A percentile compares a stretch with the other conserved stretches of the same genome.
phyloP scores from a whole-genome alignment of 768 basidiomycete species.

The Pulveroboletus sp. region DNA sequence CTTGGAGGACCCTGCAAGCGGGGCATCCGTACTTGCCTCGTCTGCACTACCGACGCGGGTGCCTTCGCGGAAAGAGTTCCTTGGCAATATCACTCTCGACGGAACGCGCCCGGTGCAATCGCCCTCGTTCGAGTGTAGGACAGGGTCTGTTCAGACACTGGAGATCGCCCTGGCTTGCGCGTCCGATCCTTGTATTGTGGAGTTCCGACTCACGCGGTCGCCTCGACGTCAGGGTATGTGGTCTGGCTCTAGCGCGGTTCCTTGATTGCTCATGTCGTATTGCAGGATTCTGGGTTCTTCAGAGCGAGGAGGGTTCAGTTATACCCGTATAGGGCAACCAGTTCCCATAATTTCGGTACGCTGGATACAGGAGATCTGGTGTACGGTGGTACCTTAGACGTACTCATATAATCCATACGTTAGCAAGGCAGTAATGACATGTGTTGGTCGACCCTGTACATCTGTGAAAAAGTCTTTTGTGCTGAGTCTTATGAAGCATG shows the following conservation, averaged over 20 bases:
- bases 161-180: conserved; percentile 19
- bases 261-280: not conserved
- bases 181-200: conserved; percentile 22
- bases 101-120: conserved; percentile 4
- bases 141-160: conserved; percentile 17
- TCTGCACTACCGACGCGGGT: conserved; percentile 10
- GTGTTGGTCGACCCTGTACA: no score
- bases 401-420: not conserved
- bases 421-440: not conserved
- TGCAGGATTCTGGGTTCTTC: conserved; percentile 16
- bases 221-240: conserved; percentile 18
- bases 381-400: not conserved
- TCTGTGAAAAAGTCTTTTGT: no score
- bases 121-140: conserved; percentile 10
- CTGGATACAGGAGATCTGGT: no score
- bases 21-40: conserved; percentile 2
- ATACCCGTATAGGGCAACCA: not conserved
- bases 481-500: no score
- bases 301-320: conserved; percentile 11
- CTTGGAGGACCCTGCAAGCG: conserved; percentile 5
- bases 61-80: conserved; percentile 6
- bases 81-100: conserved; percentile 18
- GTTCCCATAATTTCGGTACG: not conserved
- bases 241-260: not conserved
- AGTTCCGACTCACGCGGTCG: conserved; percentile 14